phyloP scores from a whole-genome alignment of 441 rosid species.

The Lepidium campestre region DNA sequence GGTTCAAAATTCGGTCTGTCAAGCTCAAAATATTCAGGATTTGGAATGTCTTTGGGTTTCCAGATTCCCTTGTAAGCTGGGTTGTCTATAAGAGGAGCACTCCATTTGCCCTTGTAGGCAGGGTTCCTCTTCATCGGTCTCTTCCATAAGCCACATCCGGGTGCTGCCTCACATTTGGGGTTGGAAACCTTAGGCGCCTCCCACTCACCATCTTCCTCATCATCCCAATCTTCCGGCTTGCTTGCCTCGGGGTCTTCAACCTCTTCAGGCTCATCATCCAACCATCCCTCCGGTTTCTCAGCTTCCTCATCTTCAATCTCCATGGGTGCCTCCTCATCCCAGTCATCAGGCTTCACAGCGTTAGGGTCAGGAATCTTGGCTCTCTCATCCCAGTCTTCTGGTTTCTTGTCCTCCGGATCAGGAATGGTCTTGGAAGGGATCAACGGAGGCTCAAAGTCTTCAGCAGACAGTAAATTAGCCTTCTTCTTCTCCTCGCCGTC shows the following conservation, averaged over 20 bases:
- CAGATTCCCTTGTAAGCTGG: slow-evolving; percentile 92
- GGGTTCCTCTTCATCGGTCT: slow-evolving; percentile 83
- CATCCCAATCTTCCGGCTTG: slow-evolving; percentile 98
- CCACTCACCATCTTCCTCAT: slow-evolving; percentile 97
- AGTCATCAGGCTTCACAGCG: slow-evolving; percentile 88
- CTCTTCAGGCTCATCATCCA: slow-evolving; percentile 95
- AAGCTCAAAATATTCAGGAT: slow-evolving; percentile 80
- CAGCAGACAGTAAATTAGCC: slow-evolving; percentile 62
- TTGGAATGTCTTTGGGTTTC: slow-evolving; percentile 87
- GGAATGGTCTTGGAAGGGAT: slow-evolving; percentile 85
- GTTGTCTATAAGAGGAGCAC: slow-evolving; percentile 79
- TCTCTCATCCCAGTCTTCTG: slow-evolving; percentile 96
- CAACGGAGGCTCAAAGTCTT: slow-evolving; percentile 82
- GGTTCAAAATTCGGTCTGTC: slow-evolving; percentile 76
- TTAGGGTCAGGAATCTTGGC: slow-evolving; percentile 75
- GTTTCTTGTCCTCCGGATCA: slow-evolving; percentile 88
- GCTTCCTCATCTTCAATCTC: slow-evolving; percentile 85
- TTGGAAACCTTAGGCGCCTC: slow-evolving; percentile 87
- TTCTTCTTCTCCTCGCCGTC: slow-evolving; percentile 92
- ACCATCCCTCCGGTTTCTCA: slow-evolving; percentile 93
- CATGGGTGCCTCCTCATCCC: slow-evolving; percentile 98
- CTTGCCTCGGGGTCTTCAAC: slow-evolving; percentile 88
- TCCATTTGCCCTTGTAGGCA: slow-evolving; percentile 96
- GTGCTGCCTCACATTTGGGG: slow-evolving; percentile 76
- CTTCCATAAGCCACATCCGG: slow-evolving; percentile 97